These are phyloP conservation scores for Cytospora leucostoma DNA, from an alignment of 2,329 filamentous ascomycete genomes.

Conservation along the genomic window DNA sequence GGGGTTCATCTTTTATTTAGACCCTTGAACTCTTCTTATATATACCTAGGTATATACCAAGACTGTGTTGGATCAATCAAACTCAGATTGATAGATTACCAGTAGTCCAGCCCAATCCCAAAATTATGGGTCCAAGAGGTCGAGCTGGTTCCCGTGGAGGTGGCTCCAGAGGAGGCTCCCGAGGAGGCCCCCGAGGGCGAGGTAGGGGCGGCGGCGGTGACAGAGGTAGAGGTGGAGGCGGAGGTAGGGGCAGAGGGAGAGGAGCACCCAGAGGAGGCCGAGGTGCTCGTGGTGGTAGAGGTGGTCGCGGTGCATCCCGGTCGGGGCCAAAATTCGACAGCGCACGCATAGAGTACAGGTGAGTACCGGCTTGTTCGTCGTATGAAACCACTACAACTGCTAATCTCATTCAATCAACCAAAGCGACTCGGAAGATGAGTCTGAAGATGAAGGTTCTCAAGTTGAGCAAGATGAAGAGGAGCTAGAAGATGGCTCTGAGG, in stretches of 20 bases:
- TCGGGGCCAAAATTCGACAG: constrained; percentile 47
- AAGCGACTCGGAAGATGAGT: constrained; percentile 38
- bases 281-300: constrained; percentile 23
- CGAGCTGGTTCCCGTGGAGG: constrained; percentile 34
- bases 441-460: constrained; percentile 44
- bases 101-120: no score
- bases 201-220: constrained; percentile 31
- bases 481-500: constrained; percentile 46
- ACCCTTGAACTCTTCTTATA: no score
- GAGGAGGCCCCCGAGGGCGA: constrained; percentile 35
- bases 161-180: constrained; percentile 35
- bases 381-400: constrained; percentile 24
- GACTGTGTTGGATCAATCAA: background rate
- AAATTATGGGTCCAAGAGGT: constrained; percentile 30
- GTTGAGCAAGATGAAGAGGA: constrained; percentile 51
- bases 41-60: background rate
- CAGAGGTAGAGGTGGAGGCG: constrained; percentile 34
- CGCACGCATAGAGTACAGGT: constrained; percentile 40
- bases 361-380: constrained; percentile 6
- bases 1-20: background rate
- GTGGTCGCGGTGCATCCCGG: constrained; percentile 28
- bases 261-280: background rate
- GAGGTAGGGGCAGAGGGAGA: constrained; percentile 31
- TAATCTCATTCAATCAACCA: constrained; percentile 20
- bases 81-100: background rate